Conservation (phyloP, 306 rosid genomes). For the Benincasa hispida region DNA sequence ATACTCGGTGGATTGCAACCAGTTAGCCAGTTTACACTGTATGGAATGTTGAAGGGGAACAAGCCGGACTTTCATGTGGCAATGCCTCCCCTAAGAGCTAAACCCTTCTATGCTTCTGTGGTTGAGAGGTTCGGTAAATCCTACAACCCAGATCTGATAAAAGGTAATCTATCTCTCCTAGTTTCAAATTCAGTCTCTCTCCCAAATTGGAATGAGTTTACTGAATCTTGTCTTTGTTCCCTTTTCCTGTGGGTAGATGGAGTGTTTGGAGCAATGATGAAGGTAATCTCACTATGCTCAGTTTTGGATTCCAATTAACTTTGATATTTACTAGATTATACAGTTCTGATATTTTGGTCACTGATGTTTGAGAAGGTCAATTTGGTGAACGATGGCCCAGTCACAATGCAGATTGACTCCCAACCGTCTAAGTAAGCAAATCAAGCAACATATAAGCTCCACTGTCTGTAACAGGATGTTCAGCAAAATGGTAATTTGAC, state of each 20-base stretch:
- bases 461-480: not conserved
- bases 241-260: conserved; percentile 43
- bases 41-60: conserved; percentile 78
- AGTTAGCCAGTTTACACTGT: conserved; percentile 94
- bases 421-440: conserved; percentile 57
- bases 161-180: conserved; percentile 29
- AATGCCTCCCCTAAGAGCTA: conserved; percentile 73
- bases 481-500: not conserved
- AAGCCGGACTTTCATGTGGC: conserved; percentile 95
- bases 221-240: conserved; percentile 1
- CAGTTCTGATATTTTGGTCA: conserved; percentile 3
- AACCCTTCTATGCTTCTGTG: conserved; percentile 65
- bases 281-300: conserved; percentile 31
- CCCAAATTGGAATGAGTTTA: not conserved
- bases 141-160: conserved; percentile 48
- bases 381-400: conserved; percentile 93
- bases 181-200: not conserved
- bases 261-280: conserved; percentile 92
- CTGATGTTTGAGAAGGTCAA: conserved; percentile 39
- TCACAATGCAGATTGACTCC: conserved; percentile 88
- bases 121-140: conserved; percentile 56
- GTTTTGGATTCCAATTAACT: not conserved
- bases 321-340: not conserved
- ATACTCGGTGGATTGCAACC: conserved; percentile 16
- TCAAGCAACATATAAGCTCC: not conserved